Conservation (phyloP, 108 stramenopile genomes). For the Cyclotella choctawhatcheeana region DNA sequence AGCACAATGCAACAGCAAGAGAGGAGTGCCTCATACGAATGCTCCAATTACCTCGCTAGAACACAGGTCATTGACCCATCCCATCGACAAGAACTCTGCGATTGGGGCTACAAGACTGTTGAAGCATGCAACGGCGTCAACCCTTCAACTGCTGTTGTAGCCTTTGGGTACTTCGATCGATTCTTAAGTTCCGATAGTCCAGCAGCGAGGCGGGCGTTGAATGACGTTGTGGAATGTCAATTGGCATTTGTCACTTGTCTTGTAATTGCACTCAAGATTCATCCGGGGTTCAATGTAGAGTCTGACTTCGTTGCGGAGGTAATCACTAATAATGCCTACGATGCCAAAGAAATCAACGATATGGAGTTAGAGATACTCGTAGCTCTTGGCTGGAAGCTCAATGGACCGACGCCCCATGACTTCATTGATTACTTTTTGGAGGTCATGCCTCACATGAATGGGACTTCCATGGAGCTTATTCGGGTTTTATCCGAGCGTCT, state of each 20-base stretch:
- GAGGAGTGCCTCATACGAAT: too few relatives aligned
- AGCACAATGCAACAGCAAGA: too few relatives aligned
- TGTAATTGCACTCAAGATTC: slow-evolving; percentile 29
- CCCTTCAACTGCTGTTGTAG: slow-evolving; percentile 9
- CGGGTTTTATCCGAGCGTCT: not conserved
- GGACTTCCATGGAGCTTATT: not conserved
- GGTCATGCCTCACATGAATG: not conserved
- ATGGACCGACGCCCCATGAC: slow-evolving; percentile 32
- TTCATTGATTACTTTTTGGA: slow-evolving; percentile 18
- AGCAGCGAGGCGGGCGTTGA: not conserved
- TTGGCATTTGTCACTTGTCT: slow-evolving; percentile 25
- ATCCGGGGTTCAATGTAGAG: slow-evolving; percentile 24
- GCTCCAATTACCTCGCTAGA: too few relatives aligned
- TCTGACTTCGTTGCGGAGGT: slow-evolving; percentile 18
- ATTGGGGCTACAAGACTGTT: slow-evolving; percentile 26
- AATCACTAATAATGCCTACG: slow-evolving; percentile 16
- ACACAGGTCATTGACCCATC: too few relatives aligned
- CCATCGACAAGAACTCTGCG: slow-evolving; percentile 12
- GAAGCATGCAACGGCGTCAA: slow-evolving; percentile 30
- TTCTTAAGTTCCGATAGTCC: slow-evolving; percentile 21
- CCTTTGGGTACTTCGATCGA: slow-evolving; percentile 30
- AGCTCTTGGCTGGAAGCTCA: slow-evolving; percentile 20
- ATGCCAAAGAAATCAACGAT: slow-evolving; percentile 7
- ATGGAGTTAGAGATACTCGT: slow-evolving; percentile 12
- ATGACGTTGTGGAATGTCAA: slow-evolving; percentile 6